Evolutionary conservation across 148 eudicot species (phyloP), one percentile per base, ranked within the genome.

Genomic region (Silene latifolia): DNA sequence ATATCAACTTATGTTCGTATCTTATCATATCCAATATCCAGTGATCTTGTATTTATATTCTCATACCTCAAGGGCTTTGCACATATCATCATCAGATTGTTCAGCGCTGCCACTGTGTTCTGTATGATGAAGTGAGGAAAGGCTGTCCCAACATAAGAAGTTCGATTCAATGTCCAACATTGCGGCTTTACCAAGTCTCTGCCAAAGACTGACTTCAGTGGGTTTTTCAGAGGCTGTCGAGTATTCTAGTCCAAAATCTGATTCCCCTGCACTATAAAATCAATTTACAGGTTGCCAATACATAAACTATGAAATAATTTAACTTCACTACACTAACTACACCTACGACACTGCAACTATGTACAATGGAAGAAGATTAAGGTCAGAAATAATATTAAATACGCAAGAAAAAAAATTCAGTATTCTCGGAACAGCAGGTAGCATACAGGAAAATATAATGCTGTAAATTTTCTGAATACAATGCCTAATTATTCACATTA

Each of bases 41-140:
- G 12, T 48, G 53, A 48, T 48, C 53, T 10, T 48, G 53, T 48
- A 48, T 48, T 48, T 48, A 48, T 48, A 48, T 48, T 23, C 51
- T 66, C n/a, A 74, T 76, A 96, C 99, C 99, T 96, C 99, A 51
- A 90, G 80, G 71, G 97, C 77, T 80, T 88, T 95, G 84, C 82
- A 84, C 84, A 84, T 86, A 68, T 96, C 99, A 81, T 95, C 99
- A 64, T 96, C 99, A 68, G 98, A 87, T 57, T 82, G 91, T 18
- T 95, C 99, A 58, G 82, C 81, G 86, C 91, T 85, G 80, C 89
- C 82, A 79, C 90, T 86, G 78, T 90, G 90, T 81, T 96, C 98
- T 61, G 97, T 87, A 79, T 88, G 99, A 82, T 92, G 96, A 83
- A 96, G 94, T 47, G 99, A 92, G 72, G 94, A 96, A 76, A 96